Evolutionary conservation across 352 stramenopile genomes (phyloP), one percentile per base, ranked within the genome.

Genomic region (Pythium oligandrum): DNA sequence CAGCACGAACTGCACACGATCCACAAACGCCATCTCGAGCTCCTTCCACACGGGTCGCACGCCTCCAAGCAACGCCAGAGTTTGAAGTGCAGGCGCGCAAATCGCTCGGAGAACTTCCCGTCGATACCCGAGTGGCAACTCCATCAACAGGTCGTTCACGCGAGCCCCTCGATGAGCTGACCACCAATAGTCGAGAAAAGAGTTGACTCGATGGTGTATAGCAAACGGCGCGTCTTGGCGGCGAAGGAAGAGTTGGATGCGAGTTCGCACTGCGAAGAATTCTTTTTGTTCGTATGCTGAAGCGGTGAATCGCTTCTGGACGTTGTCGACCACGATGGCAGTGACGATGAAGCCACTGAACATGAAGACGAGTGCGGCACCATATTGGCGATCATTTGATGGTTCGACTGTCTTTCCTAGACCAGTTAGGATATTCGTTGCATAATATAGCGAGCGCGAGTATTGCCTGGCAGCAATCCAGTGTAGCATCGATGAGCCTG

Each of bases 101-200:
- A 82, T 65, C 35, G 68, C 76, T 34, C 55, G 53, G 26, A 76
- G 39, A 12, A 82, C 71, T 52, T 82, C 71, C 12, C 66, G 65
- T 2, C 61, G 51, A 49, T 75, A 71, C 0, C 48, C 61, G 2
- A 65, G 46, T 9, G 68, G 68, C 9, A 82, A 44, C 32, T 82
- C 68, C 1, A 48, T 44, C 4, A 82, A 38, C 3, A 82, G 44
- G 4, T 71, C 47, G 32, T 69, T 58, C 32, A 82, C 52, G 33
- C 72, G 44, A 9, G 68, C 68, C n/a, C 71, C 71, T 11, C 68
- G 51, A 38, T 78, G 71, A 0, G 66, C 56, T 4, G 66, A 59
- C 71, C 71, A 82, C 71, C 71, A 82, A 50, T 71, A 82, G 44
- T 78, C 68, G 4, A 82, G 57, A 33, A 76, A 82, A 3, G 63